Evolutionary conservation across 2,329 filamentous ascomycete genomes (phyloP).

Genomic region (Aphanocladium album): DNA sequence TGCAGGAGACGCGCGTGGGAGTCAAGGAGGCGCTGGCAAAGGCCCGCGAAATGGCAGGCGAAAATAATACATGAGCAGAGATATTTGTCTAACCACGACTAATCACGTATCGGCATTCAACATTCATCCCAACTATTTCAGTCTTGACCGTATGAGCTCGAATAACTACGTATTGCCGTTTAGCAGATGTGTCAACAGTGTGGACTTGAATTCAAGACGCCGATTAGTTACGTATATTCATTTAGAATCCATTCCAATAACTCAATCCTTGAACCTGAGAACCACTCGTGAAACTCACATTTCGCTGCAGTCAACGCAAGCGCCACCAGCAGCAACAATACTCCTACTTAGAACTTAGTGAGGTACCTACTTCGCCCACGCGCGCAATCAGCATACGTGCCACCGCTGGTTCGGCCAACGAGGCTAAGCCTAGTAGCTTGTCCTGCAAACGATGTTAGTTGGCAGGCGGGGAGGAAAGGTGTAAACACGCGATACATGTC

Average conservation of each 20-base stretch:
- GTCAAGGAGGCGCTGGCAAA: not conserved
- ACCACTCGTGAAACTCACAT: not conserved
- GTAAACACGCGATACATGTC: not conserved
- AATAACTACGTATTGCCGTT: too few relatives aligned
- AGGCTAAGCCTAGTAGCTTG: conserved; percentile 49
- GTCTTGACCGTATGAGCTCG: too few relatives aligned
- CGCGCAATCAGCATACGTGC: not conserved
- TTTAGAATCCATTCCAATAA: not conserved
- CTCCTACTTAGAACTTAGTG: not conserved
- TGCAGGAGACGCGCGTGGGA: not conserved
- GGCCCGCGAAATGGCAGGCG: not conserved
- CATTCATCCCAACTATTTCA: too few relatives aligned
- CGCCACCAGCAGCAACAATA: not conserved
- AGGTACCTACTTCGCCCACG: not conserved
- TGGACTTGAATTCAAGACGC: too few relatives aligned
- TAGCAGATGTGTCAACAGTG: too few relatives aligned
- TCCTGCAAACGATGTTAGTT: too few relatives aligned
- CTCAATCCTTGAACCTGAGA: not conserved
- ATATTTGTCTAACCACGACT: too few relatives aligned
- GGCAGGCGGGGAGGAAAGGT: not conserved
- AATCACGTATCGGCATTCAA: too few relatives aligned
- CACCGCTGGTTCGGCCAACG: conserved; percentile 46
- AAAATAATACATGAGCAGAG: not conserved
- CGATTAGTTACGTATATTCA: too few relatives aligned
- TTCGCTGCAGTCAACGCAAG: not conserved